Evolutionary conservation across 257 asterid genomes (phyloP), one percentile per base, ranked within the genome.

Genomic region (Solanum pimpinellifolium): DNA sequence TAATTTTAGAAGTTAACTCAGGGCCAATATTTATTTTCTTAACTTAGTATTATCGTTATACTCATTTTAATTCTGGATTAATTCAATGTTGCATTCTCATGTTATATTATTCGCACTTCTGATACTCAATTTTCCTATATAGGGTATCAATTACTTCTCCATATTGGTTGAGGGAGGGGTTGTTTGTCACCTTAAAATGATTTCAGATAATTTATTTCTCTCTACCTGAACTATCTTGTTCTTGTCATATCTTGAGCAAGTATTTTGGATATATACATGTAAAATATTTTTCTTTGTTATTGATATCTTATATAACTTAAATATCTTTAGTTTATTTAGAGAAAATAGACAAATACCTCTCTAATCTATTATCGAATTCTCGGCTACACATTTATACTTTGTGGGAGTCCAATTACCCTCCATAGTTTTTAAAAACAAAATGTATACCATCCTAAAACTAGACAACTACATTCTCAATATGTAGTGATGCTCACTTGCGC

Each of bases 61-160:
- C 8, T 31, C 13, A 72, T 18, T 33, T 33, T 33, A 33, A 72
- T 72, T 33, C 0, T 31, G 35, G 15, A 9, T 72, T 72, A 33
- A 72, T 72, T 18, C n/a, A 16, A 33, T 73, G 20, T 9, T 73
- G 16, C 9, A 35, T 73, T 6, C n/a, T 20, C 27, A 37, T 35
- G 9, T 73, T 33, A 35, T 33, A 33, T 33, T 33, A 35, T 35
- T 35, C 39, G 5, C 39, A 35, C 9, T 2, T 9, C 2, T 3
- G 0, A 72, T 31, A 7, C 21, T 0, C 14, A 2, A 0, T 7
- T 9, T 66, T 66, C 5, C 4, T 2, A 16, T 33, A 20, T 1
- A 0, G n/a, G 1, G 1, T 16, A 15, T 27, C 1, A 70, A 31
- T 70, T 70, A 70, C 41, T 16, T 31, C 15, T 4, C 44, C 75